Conservation (phyloP, 352 stramenopile species). For the Globisporangium takayamanum region DNA sequence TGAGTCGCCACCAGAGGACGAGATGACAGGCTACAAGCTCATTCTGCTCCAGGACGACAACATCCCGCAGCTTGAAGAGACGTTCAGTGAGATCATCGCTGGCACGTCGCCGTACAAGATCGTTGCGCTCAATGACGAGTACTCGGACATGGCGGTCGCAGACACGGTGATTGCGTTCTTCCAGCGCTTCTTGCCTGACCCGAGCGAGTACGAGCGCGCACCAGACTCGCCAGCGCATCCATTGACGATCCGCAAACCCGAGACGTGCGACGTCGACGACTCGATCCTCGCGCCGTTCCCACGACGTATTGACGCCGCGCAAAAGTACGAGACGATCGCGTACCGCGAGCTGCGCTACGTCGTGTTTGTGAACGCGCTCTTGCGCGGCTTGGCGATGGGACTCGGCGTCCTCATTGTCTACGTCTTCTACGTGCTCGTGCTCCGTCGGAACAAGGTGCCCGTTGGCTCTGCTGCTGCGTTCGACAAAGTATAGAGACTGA, state of each 20-base stretch:
- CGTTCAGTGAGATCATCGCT: slow-evolving; percentile 60
- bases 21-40: slow-evolving; percentile 83
- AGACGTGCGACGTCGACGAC: slow-evolving; percentile 66
- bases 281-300: slow-evolving; percentile 63
- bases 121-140: slow-evolving; percentile 85
- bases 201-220: slow-evolving; percentile 63
- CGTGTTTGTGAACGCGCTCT: slow-evolving; percentile 68
- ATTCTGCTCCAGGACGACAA: slow-evolving; percentile 83
- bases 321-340: slow-evolving; percentile 76
- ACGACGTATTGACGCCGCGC: slow-evolving; percentile 46
- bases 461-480: slow-evolving; percentile 37
- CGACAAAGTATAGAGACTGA: slow-evolving; percentile 60
- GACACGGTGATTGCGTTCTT: slow-evolving; percentile 69
- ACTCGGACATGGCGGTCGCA: slow-evolving; percentile 72
- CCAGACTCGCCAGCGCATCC: slow-evolving; percentile 28
- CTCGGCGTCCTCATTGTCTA: slow-evolving; percentile 80
- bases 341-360: slow-evolving; percentile 80
- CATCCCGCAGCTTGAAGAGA: slow-evolving; percentile 58
- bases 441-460: slow-evolving; percentile 39
- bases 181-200: slow-evolving; percentile 58
- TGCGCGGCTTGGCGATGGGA: slow-evolving; percentile 67
- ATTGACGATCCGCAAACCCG: slow-evolving; percentile 56
- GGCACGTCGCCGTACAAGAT: slow-evolving; percentile 66
- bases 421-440: slow-evolving; percentile 70
- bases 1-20: slow-evolving; percentile 54